phyloP scores from a whole-genome alignment of 2,329 filamentous ascomycete species.

The Neonectria neomacrospora region DNA sequence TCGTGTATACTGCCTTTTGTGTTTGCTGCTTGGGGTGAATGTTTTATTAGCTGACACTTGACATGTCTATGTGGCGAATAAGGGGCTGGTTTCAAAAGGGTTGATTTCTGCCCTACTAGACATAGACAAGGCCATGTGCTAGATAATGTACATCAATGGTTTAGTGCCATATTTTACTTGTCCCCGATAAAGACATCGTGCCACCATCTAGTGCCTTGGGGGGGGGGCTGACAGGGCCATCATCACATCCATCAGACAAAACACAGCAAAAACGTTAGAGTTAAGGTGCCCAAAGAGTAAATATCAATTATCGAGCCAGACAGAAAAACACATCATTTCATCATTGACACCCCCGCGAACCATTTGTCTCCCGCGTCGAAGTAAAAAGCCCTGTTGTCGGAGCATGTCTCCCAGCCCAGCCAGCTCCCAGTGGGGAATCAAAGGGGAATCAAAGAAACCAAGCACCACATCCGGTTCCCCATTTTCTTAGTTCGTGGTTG shows the following conservation, averaged over 20 bases:
- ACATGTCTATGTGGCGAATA: background rate
- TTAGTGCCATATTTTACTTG: background rate
- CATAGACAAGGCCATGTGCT: background rate
- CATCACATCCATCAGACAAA: background rate
- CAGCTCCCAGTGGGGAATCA: constrained; percentile 24
- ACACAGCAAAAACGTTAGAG: background rate
- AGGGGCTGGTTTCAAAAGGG: background rate
- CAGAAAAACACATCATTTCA: constrained; percentile 44
- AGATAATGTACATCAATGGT: background rate
- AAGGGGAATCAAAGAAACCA: constrained; percentile 28
- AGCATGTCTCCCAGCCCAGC: constrained; percentile 36
- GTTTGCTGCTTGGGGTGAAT: no score
- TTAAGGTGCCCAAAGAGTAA: constrained; percentile 9
- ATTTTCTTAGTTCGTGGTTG: constrained; percentile 17
- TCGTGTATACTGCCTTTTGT: background rate
- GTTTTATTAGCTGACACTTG: background rate
- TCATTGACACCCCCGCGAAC: constrained; percentile 41
- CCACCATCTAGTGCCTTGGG: background rate
- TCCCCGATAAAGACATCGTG: background rate
- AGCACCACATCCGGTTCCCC: constrained; percentile 24
- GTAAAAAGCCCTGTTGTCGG: constrained; percentile 19
- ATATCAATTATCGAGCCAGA: constrained; percentile 30
- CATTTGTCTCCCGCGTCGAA: constrained; percentile 28
- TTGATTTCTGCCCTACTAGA: background rate
- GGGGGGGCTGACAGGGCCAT: background rate